Evolutionary conservation across 1,284 basidiomycete genomes (phyloP).

Genomic region (Volvariella volvacea): DNA sequence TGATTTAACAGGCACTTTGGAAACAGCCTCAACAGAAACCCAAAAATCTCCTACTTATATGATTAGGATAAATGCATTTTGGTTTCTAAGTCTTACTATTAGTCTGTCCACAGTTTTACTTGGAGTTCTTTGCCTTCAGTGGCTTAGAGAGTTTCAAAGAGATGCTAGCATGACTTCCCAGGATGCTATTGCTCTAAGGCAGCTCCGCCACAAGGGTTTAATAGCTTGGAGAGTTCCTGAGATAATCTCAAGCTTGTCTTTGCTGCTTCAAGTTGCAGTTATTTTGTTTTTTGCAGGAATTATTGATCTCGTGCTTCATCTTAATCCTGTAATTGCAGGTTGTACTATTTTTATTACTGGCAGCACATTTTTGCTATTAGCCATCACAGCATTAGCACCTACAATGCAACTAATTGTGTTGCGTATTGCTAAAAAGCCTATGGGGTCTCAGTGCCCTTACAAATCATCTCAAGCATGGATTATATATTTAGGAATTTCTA

Average conservation of each 20-base stretch:
- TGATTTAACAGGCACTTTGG: background rate
- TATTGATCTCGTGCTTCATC: background rate
- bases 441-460: background rate
- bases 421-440: background rate
- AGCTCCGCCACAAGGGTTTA: background rate
- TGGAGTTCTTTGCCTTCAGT: slow-evolving; percentile 1
- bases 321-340: background rate
- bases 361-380: background rate
- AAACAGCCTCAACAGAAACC: background rate
- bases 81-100: slow-evolving; percentile 3
- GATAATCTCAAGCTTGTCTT: background rate
- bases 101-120: background rate
- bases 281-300: slow-evolving; percentile 1
- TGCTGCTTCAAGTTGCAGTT: background rate
- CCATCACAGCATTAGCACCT: background rate
- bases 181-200: slow-evolving; percentile 1
- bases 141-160: slow-evolving; percentile 1
- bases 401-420: background rate
- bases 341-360: background rate
- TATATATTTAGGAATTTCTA: no score
- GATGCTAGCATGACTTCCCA: background rate
- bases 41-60: background rate
- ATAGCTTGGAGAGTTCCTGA: background rate
- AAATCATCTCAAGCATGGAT: slow-evolving; percentile 2
- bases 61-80: background rate